These are phyloP conservation scores for Aspergillus glaucus DNA, from an alignment of 2,329 filamentous ascomycete genomes.

Conservation along the genomic window DNA sequence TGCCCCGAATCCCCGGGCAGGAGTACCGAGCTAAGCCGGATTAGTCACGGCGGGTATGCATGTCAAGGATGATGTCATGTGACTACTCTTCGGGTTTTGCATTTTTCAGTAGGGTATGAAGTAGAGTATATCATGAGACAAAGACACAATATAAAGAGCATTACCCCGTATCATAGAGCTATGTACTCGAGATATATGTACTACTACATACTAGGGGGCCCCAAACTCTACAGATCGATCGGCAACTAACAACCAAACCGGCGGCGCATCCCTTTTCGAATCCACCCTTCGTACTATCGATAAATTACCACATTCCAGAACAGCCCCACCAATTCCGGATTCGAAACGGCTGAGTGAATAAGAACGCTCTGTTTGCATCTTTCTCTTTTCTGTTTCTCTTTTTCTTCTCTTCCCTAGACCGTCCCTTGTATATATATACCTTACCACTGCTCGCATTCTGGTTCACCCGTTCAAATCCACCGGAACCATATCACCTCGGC, in stretches of 20 bases:
- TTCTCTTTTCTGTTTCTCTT: constrained; percentile 1
- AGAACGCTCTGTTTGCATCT: background rate
- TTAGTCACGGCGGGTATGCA: background rate
- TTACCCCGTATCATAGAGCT: background rate
- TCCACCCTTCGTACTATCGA: background rate
- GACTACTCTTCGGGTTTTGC: background rate
- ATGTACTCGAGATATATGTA: too few relatives aligned
- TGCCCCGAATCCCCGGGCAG: background rate
- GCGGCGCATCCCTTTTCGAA: constrained; percentile 11
- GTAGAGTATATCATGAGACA: background rate
- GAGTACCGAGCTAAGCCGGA: background rate
- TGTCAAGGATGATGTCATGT: background rate
- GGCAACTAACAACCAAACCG: constrained; percentile 23
- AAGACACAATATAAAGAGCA: background rate
- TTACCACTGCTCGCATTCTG: background rate
- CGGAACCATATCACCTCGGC: constrained; percentile 4
- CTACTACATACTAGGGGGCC: background rate
- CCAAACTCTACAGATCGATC: constrained; percentile 12
- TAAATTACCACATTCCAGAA: background rate
- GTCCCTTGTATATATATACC: background rate
- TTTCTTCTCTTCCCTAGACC: constrained; percentile 1
- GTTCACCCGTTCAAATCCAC: background rate
- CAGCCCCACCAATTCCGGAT: background rate
- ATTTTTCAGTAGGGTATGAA: background rate
- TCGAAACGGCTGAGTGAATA: background rate